Percentiles rank a stretch among this genome's conserved stretches.
Evolutionary conservation across 257 asterid genomes (phyloP).

Genomic region (Fraxinus pennsylvanica): DNA sequence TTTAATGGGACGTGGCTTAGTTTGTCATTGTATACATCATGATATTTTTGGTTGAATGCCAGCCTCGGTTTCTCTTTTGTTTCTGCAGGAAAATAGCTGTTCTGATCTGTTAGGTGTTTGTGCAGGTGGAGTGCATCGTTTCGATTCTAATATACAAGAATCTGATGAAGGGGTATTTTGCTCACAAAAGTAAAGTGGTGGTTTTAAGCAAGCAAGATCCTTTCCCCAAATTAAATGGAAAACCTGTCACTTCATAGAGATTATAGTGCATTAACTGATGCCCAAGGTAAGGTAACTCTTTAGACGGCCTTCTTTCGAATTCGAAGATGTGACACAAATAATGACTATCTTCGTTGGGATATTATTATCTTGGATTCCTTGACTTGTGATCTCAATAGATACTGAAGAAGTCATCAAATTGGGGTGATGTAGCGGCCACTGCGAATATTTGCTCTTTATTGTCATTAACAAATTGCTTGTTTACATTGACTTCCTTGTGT

Average conservation of each 20-base stretch:
- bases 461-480: background rate
- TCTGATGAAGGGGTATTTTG: conserved; percentile 91
- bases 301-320: background rate
- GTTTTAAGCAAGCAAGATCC: conserved; percentile 97
- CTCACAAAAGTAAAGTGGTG: conserved; percentile 93
- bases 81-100: background rate
- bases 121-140: conserved; percentile 94
- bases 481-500: background rate
- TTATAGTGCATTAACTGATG: background rate
- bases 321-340: no score
- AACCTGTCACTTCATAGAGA: conserved; percentile 61
- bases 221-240: conserved; percentile 85
- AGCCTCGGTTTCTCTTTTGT: background rate
- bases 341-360: background rate
- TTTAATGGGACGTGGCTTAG: background rate
- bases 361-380: background rate
- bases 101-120: background rate
- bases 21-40: background rate
- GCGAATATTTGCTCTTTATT: background rate
- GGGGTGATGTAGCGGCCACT: background rate
- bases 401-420: background rate
- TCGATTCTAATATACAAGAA: conserved; percentile 84
- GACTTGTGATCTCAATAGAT: background rate
- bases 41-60: background rate
- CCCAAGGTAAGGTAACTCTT: background rate